Percentiles rank a stretch among this genome's conserved stretches.
phyloP scores from a whole-genome alignment of 768 basidiomycete species.

The Mycena latifolia region DNA sequence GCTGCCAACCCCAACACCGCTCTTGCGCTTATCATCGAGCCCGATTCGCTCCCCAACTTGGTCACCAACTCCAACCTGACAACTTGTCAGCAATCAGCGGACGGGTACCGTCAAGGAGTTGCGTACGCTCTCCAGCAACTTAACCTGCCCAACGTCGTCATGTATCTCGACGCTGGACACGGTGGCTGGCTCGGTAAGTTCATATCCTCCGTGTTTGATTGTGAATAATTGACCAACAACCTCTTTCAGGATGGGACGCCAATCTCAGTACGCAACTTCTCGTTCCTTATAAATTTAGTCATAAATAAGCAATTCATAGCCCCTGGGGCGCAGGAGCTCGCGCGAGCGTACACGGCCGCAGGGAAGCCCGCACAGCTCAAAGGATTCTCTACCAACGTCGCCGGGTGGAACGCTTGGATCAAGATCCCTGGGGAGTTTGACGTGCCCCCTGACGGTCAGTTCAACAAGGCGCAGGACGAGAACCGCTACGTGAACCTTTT shows the following conservation, averaged over 20 bases:
- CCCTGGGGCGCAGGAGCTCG: conserved; percentile 56
- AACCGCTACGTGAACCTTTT: conserved; percentile 54
- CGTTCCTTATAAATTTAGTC: too few species aligned
- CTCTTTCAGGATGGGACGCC: conserved; percentile 39
- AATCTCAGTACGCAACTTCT: too few species aligned
- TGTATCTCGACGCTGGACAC: conserved; percentile 57
- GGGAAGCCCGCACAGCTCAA: conserved; percentile 50
- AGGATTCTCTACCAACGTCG: conserved; percentile 55
- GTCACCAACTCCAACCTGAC: too few species aligned
- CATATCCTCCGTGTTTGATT: too few species aligned
- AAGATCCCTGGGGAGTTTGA: conserved; percentile 18
- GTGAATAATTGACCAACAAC: too few species aligned
- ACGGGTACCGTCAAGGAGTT: too few species aligned
- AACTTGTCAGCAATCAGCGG: too few species aligned
- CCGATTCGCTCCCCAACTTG: too few species aligned
- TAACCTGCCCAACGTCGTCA: conserved; percentile 48
- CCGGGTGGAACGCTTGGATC: conserved; percentile 34
- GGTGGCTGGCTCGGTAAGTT: too few species aligned
- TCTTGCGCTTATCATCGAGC: too few species aligned
- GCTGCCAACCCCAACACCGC: too few species aligned
- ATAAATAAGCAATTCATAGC: too few species aligned
- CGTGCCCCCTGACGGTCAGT: conserved; percentile 12
- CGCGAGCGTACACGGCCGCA: conserved; percentile 47
- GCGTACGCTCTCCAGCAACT: conserved; percentile 56
- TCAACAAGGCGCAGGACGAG: conserved; percentile 47